A percentile compares a stretch with the other conserved stretches of the same genome.
Conservation (phyloP, 73 alveolate genomes). For the Tetrahymena thermophila region DNA sequence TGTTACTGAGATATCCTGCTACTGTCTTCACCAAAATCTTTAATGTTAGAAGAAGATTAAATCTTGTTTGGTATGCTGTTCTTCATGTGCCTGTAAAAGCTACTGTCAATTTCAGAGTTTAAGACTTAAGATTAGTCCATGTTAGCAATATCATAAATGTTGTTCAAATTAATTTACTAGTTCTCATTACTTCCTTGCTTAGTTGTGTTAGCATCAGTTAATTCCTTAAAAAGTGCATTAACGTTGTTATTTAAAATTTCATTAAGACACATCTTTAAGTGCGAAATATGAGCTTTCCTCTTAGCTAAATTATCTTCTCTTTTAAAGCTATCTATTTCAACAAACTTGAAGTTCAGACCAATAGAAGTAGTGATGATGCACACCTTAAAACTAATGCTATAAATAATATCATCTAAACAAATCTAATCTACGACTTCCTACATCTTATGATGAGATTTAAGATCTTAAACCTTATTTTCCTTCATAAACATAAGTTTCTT, state of each 20-base stretch:
- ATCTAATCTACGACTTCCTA: background rate
- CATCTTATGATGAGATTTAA: background rate
- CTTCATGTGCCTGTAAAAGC: background rate
- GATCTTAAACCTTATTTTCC: background rate
- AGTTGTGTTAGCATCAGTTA: background rate
- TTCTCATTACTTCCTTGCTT: background rate
- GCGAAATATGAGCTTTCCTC: background rate
- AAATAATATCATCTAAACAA: background rate
- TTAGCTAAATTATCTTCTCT: background rate
- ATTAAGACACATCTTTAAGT: background rate
- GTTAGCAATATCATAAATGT: background rate
- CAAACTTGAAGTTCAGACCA: background rate
- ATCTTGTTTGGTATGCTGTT: background rate
- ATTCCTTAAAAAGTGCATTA: background rate
- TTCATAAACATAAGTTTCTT: background rate
- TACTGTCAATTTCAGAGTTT: background rate
- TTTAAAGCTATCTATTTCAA: background rate
- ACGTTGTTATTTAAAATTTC: background rate
- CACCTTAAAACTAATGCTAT: background rate
- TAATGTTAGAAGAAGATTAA: background rate
- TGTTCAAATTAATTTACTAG: background rate
- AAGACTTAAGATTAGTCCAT: background rate
- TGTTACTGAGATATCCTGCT: background rate
- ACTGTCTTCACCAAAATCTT: background rate
- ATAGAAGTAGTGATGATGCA: background rate